These are phyloP conservation scores for Heritiera fomes DNA, from an alignment of 345 rosid species.

Conservation along the genomic window DNA sequence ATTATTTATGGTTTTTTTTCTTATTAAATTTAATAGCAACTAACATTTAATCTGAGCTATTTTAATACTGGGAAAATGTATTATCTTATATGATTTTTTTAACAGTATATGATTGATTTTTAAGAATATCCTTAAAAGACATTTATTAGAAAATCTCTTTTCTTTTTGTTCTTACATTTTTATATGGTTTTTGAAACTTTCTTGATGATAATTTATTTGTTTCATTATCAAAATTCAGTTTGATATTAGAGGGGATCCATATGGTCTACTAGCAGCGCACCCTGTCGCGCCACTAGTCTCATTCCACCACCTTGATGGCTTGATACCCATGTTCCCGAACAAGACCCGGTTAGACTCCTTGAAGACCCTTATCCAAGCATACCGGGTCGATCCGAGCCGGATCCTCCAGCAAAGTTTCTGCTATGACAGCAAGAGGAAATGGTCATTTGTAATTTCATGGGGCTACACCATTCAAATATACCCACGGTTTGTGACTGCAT, in stretches of 20 bases:
- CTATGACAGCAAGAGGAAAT: constrained; percentile 53
- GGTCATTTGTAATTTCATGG: constrained; percentile 86
- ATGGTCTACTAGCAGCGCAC: constrained; percentile 68
- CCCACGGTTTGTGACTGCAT: constrained; percentile 42
- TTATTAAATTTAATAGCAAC: too few relatives aligned
- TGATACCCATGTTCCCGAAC: constrained; percentile 60
- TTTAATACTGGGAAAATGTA: too few relatives aligned
- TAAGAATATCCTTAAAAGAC: too few relatives aligned
- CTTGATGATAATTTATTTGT: background rate
- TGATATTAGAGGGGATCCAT: constrained; percentile 73
- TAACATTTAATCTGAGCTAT: too few relatives aligned
- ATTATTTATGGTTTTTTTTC: too few relatives aligned
- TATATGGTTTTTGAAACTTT: background rate
- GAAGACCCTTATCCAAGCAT: constrained; percentile 47
- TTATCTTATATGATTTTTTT: too few relatives aligned
- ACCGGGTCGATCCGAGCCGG: constrained; percentile 55
- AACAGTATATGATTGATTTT: too few relatives aligned
- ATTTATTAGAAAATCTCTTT: too few relatives aligned
- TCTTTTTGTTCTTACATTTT: too few relatives aligned
- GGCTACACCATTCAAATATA: constrained; percentile 79
- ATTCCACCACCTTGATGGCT: constrained; percentile 66
- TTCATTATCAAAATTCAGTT: constrained; percentile 41
- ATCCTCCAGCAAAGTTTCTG: constrained; percentile 68
- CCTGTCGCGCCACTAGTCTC: constrained; percentile 70
- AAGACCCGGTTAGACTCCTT: constrained; percentile 48